Evolutionary conservation across 2,329 filamentous ascomycete genomes (phyloP).

Genomic region (Fusarium sp.): DNA sequence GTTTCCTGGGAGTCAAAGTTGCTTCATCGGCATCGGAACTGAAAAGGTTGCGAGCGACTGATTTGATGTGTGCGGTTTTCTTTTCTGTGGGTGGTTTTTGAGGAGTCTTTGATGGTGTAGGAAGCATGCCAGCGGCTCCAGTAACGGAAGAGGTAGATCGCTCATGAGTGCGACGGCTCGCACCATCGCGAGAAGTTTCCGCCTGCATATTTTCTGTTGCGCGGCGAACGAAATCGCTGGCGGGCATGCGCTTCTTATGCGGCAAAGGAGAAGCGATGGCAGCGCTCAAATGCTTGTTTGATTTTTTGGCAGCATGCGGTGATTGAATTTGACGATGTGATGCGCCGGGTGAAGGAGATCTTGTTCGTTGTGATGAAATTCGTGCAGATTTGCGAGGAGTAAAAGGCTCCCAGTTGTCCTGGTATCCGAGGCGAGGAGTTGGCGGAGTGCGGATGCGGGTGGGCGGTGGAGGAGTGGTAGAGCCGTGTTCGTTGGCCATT

Average conservation of each 20-base stretch:
- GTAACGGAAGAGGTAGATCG: conserved; percentile 47
- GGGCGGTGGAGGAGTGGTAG: conserved; percentile 71
- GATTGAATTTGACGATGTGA: conserved; percentile 51
- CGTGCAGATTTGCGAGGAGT: conserved; percentile 77
- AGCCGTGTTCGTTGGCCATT: conserved; percentile 47
- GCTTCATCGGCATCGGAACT: conserved; percentile 68
- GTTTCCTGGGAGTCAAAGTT: conserved; percentile 70
- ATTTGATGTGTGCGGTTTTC: conserved; percentile 62
- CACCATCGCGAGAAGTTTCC: conserved; percentile 58
- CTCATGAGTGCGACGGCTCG: conserved; percentile 54
- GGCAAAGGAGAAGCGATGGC: conserved; percentile 58
- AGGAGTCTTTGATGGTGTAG: conserved; percentile 83
- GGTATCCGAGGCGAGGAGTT: conserved; percentile 74
- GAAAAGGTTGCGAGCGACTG: conserved; percentile 72
- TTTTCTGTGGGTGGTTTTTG: conserved; percentile 69
- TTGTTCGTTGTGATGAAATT: conserved; percentile 67
- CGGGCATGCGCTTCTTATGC: conserved; percentile 62
- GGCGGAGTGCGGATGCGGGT: conserved; percentile 72
- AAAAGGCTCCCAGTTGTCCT: conserved; percentile 78
- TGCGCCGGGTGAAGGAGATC: conserved; percentile 66
- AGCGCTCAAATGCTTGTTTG: conserved; percentile 43
- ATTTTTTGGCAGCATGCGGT: conserved; percentile 51
- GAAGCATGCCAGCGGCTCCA: conserved; percentile 69
- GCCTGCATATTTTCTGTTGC: conserved; percentile 59
- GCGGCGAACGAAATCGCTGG: conserved; percentile 61